Base-by-base conservation (phyloP, 495 filamentous ascomycete species). In the Aspergillus affinis region DNA sequence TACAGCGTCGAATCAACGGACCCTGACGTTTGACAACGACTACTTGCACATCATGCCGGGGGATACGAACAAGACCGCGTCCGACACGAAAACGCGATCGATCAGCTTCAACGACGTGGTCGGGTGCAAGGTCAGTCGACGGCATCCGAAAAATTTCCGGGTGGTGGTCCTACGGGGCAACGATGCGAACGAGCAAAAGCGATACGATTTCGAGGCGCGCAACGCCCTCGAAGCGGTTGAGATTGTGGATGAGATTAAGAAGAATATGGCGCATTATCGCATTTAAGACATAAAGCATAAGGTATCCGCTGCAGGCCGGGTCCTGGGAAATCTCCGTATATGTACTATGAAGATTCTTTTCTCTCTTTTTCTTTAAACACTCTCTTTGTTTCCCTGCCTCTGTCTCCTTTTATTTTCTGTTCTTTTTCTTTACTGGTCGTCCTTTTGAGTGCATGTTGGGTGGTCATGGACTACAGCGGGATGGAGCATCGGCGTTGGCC, bases 191-290 rank as follows among this genome's bases (percentile, higher is more conserved):
- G 93, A 96, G 71, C 90, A 86, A 65, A 98, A 98, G 78, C 79
- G 92, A 62, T 98, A 98, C 76, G 94, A 98, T 68, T 98, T 98
- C 77, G 93, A 98, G 72, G 90, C 93, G 15, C 84, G 82, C 61
- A 92, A 82, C 66, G 77, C 81, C 1, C 83, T 85, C 29, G 91
- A 95, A 68, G 93, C 93, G n/a, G 80, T 83, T 26, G 91, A 94
- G 69, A 91, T 98, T 70, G 93, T 97, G 45, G 83, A 80, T 54
- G 94, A 96, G 76, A 89, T 97, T 60, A 92, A 79, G 71, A 82
- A 80, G 67, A 81, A 81, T 55, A 84, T 84, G 80, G 75, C 75
- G 45, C 79, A 81, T 56, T 82, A 79, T 64, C 76, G 76, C 36
- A 74, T 76, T 32, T 79, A 66, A 69, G 52, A 45, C 26, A 21